Evolutionary conservation across 768 basidiomycete species (phyloP).

Genomic region (Russula ochroleuca): DNA sequence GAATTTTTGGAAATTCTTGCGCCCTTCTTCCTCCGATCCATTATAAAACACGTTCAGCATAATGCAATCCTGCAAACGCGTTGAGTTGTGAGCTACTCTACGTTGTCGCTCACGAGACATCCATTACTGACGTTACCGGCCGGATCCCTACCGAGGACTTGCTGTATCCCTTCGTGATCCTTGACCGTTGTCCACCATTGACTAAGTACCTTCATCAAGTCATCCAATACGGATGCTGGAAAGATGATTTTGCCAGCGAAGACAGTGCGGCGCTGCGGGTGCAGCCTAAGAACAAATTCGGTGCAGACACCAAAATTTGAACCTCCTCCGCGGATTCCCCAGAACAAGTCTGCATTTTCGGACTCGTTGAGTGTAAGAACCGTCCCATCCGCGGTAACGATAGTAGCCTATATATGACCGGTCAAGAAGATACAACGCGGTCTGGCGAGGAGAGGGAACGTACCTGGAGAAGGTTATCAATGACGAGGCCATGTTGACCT

Average conservation of each 20-base stretch:
- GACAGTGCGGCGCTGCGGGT: conserved; percentile 48
- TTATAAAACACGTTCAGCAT: conserved; percentile 44
- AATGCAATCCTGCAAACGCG: conserved; percentile 38
- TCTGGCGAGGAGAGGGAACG: conserved; percentile 20
- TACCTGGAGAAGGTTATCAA: conserved; percentile 45
- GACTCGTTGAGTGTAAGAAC: conserved; percentile 34
- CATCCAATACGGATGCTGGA: conserved; percentile 29
- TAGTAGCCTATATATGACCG: conserved; percentile 35
- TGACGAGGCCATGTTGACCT: conserved; percentile 39
- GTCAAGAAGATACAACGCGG: conserved; percentile 17
- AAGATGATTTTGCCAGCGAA: conserved; percentile 44
- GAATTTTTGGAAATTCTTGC: conserved; percentile 42
- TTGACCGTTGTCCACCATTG: conserved; percentile 40
- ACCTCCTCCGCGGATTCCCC: conserved; percentile 50
- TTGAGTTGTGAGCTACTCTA: background rate
- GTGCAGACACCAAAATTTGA: conserved; percentile 54
- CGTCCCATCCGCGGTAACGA: conserved; percentile 45
- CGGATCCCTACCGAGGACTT: conserved; percentile 38
- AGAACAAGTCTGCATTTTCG: conserved; percentile 45
- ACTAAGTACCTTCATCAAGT: conserved; percentile 30
- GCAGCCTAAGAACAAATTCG: conserved; percentile 44
- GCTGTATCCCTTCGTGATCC: conserved; percentile 40
- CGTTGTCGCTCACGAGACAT: background rate
- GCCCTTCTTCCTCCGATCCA: conserved; percentile 47
- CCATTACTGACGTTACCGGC: conserved; percentile 37